A percentile compares a stretch with the other conserved stretches of the same genome.
Conservation (phyloP, 2,329 filamentous ascomycete genomes). For the Fusarium camptoceras region DNA sequence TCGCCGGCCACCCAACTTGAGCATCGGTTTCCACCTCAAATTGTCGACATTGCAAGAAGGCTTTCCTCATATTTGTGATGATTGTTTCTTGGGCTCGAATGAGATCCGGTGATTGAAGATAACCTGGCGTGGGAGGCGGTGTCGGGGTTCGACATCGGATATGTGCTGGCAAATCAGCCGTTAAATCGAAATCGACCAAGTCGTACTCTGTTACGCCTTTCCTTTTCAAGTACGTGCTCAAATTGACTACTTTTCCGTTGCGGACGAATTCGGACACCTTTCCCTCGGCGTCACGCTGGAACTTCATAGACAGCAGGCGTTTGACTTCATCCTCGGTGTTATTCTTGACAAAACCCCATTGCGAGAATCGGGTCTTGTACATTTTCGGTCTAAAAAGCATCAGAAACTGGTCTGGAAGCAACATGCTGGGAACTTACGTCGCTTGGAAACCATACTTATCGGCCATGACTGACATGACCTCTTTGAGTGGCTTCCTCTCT, state of each 20-base stretch:
- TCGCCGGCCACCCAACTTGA: constrained; percentile 55
- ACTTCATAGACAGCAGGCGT: constrained; percentile 62
- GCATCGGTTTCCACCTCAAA: constrained; percentile 54
- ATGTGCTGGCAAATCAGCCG: constrained; percentile 57
- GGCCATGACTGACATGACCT: constrained; percentile 64
- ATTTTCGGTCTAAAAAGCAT: constrained; percentile 59
- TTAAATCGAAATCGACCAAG: constrained; percentile 59
- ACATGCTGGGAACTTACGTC: constrained; percentile 54
- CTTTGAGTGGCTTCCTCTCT: constrained; percentile 63
- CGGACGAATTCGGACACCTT: constrained; percentile 66
- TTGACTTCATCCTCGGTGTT: constrained; percentile 66
- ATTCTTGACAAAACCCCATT: constrained; percentile 67
- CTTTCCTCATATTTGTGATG: constrained; percentile 58
- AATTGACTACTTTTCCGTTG: constrained; percentile 63
- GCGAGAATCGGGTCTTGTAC: constrained; percentile 67
- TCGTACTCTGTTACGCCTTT: constrained; percentile 67
- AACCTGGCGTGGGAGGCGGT: constrained; percentile 57
- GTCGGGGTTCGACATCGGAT: constrained; percentile 60
- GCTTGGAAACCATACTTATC: constrained; percentile 62
- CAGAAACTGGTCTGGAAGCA: constrained; percentile 15
- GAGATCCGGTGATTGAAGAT: constrained; percentile 57
- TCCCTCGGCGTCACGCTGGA: constrained; percentile 64
- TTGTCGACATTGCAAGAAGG: constrained; percentile 59
- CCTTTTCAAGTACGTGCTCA: constrained; percentile 64
- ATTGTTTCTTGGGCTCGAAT: constrained; percentile 59